Evolutionary conservation across 164 flowering plant species (phyloP), one percentile per base, ranked within the genome.

Genomic region (Houttuynia cordata): DNA sequence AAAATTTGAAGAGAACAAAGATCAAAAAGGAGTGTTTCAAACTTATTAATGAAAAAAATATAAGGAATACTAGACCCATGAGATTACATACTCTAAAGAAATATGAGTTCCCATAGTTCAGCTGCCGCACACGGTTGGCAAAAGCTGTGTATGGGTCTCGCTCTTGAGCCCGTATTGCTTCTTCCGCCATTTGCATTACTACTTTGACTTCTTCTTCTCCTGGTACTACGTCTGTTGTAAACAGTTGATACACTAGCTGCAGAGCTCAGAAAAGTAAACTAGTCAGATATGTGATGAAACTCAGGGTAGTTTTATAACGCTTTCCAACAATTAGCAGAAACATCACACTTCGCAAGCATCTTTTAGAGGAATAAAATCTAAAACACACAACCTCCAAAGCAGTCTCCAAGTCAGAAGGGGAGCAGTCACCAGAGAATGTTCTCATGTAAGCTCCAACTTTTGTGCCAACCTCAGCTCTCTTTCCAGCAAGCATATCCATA

Each of bases 171-270:
- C 72, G 84, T 52, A 92, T 81, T 24, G 84, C 81, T 79, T 87
- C 98, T 79, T 88, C 86, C 4, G 95, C 82, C 98, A 92, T 92
- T 75, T 92, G 93, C 95, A 88, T 88, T 65, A 88, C 96, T 63
- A 85, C 75, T 71, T 81, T 84, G 51, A 92, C 89, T 66, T 92
- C 93, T 66, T 92, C 93, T 66, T 84, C 96, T 67, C 83, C 81
- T 40, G 96, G 96, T 67, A 69, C 74, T 41, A 87, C 83, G 56
- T 78, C 76, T 49, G 95, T 87, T 39, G 86, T 83, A 66, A 92
- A 88, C 25, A 92, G 81, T 71, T 88, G 98, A 76, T 92, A 92
- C 24, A 92, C 84, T 74, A 92, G 94, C 98, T 92, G 82, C 73
- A 67, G 23, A 19, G 13, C 41, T 25, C 45, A 68, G 21, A 41